Evolutionary conservation across 2,329 filamentous ascomycete species (phyloP).

Genomic region (Sarocladium oryzae): DNA sequence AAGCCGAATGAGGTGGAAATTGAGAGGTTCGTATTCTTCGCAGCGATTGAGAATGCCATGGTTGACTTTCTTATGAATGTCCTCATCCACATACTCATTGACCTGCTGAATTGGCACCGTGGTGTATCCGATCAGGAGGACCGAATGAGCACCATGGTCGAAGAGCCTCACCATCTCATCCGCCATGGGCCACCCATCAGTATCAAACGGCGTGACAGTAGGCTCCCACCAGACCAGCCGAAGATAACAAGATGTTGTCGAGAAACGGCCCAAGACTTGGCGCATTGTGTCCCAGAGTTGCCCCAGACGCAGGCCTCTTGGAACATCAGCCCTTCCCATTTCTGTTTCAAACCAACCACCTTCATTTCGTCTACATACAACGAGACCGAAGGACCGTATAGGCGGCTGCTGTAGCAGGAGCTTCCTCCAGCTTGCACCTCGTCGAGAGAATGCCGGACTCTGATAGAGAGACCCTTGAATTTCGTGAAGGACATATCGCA

Average conservation of each 20-base stretch:
- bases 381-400: conserved; percentile 5
- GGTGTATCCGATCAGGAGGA: conserved; percentile 7
- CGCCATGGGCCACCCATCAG: conserved; percentile 8
- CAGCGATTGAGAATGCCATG: conserved; percentile 7
- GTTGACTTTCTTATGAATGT: background rate
- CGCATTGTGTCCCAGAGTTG: conserved; percentile 10
- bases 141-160: conserved; percentile 8
- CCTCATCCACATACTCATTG: background rate
- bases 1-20: conserved; percentile 5
- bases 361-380: background rate
- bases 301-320: conserved; percentile 8
- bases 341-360: conserved; percentile 7
- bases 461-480: background rate
- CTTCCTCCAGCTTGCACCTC: conserved; percentile 9
- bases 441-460: background rate
- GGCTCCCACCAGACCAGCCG: conserved; percentile 11
- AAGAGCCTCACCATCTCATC: conserved; percentile 9
- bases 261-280: conserved; percentile 4
- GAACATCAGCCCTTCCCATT: conserved; percentile 4
- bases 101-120: background rate
- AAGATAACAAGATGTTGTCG: conserved; percentile 3
- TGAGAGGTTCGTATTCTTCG: conserved; percentile 10
- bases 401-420: conserved; percentile 10
- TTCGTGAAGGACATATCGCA: conserved; percentile 1
- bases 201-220: conserved; percentile 8